These are phyloP conservation scores for Salix arbutifolia DNA, from an alignment of 345 rosid species.

Conservation along the genomic window DNA sequence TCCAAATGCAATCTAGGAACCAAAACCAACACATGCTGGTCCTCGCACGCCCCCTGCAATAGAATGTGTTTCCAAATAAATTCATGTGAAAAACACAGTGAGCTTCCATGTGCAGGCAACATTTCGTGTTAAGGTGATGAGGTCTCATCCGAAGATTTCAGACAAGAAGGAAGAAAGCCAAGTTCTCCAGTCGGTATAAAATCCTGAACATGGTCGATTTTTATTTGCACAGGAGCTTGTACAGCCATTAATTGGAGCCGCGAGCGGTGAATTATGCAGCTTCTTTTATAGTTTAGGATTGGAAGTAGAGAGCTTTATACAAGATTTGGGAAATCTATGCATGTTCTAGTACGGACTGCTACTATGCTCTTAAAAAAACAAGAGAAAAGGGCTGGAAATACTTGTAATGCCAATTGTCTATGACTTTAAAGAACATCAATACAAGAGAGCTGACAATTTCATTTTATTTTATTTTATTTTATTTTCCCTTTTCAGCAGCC, in stretches of 20 bases:
- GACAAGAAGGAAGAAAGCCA: slow-evolving; percentile 26
- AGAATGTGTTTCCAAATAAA: background rate
- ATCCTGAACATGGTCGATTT: background rate
- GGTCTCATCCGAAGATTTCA: slow-evolving; percentile 25
- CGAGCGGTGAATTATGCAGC: slow-evolving; percentile 3
- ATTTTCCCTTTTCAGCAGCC: background rate
- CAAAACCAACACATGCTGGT: background rate
- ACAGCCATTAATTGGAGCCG: slow-evolving; percentile 27
- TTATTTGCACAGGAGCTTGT: slow-evolving; percentile 11
- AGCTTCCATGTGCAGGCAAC: slow-evolving; percentile 43
- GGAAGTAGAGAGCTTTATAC: background rate
- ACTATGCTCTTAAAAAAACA: background rate
- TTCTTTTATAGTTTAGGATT: background rate
- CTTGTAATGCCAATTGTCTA: too few relatives aligned
- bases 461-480: too few relatives aligned
- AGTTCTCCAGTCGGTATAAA: slow-evolving; percentile 58
- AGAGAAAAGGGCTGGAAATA: too few relatives aligned
- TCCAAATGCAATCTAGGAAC: background rate
- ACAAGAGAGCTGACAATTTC: background rate
- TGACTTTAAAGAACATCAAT: background rate
- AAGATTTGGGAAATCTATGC: background rate
- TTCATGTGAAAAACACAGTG: background rate
- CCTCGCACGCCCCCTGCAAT: background rate
- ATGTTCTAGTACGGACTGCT: background rate
- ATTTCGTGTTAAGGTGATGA: slow-evolving; percentile 68